Base-by-base conservation (phyloP, 768 basidiomycete species). In the Psilocybe cubensis region DNA sequence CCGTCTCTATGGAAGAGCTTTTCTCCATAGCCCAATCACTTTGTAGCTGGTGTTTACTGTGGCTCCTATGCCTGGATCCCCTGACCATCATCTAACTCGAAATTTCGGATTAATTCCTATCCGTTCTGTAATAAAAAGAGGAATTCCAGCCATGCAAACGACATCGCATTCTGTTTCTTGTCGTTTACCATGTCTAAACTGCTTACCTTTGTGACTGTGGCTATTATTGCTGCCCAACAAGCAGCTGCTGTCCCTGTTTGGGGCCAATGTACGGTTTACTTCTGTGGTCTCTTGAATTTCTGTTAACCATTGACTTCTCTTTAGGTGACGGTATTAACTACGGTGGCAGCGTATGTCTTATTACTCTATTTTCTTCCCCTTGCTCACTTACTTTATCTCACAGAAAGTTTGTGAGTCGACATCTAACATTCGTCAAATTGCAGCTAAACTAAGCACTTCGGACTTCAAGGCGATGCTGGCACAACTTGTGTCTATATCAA, bases 311-410 rank as follows among this genome's bases (percentile, higher is more conserved):
- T 31, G 2, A 28, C 5, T 0, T 1, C 40, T 25, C 40, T n/a
- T 5, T 12, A 72, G 70, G 70, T 47, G 69, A 67, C 49, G 73
- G 72, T 47, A 63, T 66, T n/a, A 61, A 60, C 14, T 72, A 65
- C 27, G 57, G 53, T 12, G 73, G 73, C 46, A 57, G 64, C 20
- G 69, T 74, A 63, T 35, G 68, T 58, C 17, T 10, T 29, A 3
- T 11, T 24, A 20, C 31, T 18, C 20, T 1, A 18, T 18, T 11
- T 46, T 17, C 28, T 25, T 5, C 24, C 11, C 12, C 28, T 23
- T 12, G 9, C 11, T 29, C 21, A 48, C 27, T 41, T n/a, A 40
- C 24, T 29, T n/a, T 14, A 57, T 31, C 18, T 24, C 41, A 4
- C 3, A 61, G 59, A 63, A 55, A 17, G 46, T 60, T 12, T 68